Percentiles rank a stretch among this genome's conserved stretches.
These are phyloP conservation scores for Phoma herbarum DNA, from an alignment of 2,329 filamentous ascomycete genomes.

Conservation along the genomic window DNA sequence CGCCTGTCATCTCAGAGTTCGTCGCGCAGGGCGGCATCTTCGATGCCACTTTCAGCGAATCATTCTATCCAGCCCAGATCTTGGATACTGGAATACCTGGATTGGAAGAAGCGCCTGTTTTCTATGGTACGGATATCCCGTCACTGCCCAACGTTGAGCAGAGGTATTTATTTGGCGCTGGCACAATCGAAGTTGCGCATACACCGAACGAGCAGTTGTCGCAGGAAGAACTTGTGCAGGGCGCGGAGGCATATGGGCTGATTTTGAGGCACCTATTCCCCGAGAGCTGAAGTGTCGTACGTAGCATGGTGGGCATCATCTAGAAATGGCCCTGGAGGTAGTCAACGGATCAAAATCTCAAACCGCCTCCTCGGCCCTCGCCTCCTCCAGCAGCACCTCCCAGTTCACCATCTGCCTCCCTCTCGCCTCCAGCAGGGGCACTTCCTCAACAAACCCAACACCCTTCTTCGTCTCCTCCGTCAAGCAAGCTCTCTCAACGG, in stretches of 20 bases:
- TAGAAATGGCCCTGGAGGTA: not conserved
- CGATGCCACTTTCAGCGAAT: conserved; percentile 21
- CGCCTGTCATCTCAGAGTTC: conserved; percentile 27
- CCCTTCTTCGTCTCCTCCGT: conserved; percentile 18
- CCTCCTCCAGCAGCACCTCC: conserved; percentile 30
- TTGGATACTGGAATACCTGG: conserved; percentile 35
- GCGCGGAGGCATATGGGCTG: conserved; percentile 35
- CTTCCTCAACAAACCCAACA: conserved; percentile 28
- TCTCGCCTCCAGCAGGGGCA: conserved; percentile 26
- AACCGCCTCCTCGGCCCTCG: conserved; percentile 13
- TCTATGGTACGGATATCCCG: conserved; percentile 39
- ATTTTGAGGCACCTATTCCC: conserved; percentile 33
- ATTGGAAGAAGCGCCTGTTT: conserved; percentile 35
- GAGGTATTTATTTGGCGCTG: conserved; percentile 34
- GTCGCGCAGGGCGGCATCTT: conserved; percentile 28
- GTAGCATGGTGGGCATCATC: not conserved
- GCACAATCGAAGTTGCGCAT: conserved; percentile 36
- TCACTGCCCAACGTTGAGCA: conserved; percentile 33
- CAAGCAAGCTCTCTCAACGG: conserved; percentile 16
- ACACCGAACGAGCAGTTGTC: conserved; percentile 33
- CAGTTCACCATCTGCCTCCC: conserved; percentile 40
- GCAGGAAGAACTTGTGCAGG: conserved; percentile 33
- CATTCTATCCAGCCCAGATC: conserved; percentile 26
- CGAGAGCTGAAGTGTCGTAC: not conserved
- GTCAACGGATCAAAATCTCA: not conserved